Base-by-base conservation (phyloP, 805 yeast species). In the Cyberlindnera galapagoensis region DNA sequence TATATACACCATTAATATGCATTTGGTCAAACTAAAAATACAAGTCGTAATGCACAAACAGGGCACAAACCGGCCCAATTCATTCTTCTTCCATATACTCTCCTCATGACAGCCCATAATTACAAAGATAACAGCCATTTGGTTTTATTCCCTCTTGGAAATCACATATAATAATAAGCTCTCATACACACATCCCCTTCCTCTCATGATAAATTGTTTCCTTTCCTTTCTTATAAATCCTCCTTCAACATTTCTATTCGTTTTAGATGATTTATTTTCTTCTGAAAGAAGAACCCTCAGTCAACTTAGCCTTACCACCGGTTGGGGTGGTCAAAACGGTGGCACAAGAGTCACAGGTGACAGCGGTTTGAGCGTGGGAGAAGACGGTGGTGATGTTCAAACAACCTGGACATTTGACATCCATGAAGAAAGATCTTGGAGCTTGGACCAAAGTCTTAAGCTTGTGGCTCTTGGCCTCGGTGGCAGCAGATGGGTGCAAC, bases 361-460 rank as follows among this genome's bases (percentile, higher is more conserved):
- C 98, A 60, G 97, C 97, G 59, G 98, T 92, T 78, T 92, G 98
- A 54, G 99, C 97, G 71, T 92, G 98, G 49, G 97, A 90, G 83
- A 92, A 92, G 54, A 92, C 97, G 56, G 97, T 90, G 70, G 98
- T 87, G 76, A 92, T 92, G 80, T 80, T 83, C 67, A 90, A 77
- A 76, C 99, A 92, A 60, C 98, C 97, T 70, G 94, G 97, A 73
- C 98, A 92, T 72, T 90, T 92, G 58, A 92, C 98, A 65, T 92
- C 99, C 96, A 92, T 88, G 83, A 92, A 92, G 80, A 74, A 92
- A 43, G 97, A 88, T 81, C 97, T 85, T 71, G 99, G 99, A 47
- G 83, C 66, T 69, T 90, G 96, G 55, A 92, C 99, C 63, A 92
- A 82, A 61, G 83, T 79, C 87, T 90, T 92, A 64, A 88, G 78